Evolutionary conservation across 1,284 basidiomycete genomes (phyloP).

Genomic region (Takashimella koratensis): DNA sequence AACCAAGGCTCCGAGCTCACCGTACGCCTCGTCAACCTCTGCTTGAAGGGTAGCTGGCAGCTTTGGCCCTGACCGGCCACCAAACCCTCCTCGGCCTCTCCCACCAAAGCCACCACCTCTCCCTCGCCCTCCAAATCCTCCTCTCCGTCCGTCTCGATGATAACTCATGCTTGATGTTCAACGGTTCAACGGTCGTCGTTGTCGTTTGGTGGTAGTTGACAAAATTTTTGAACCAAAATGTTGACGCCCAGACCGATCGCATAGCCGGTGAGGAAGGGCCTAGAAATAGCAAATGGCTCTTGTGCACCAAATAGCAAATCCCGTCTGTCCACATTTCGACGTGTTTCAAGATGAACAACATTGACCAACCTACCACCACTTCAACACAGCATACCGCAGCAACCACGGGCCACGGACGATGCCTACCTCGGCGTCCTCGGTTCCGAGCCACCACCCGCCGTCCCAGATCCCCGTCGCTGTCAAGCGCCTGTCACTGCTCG

Average conservation of each 20-base stretch:
- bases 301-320: no score
- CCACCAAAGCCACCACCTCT: constrained; percentile 4
- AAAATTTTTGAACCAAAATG: no score
- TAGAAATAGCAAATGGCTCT: no score
- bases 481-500: constrained; percentile 19
- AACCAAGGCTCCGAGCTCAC: no score
- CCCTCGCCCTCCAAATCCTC: constrained; percentile 6
- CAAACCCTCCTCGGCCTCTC: neutral
- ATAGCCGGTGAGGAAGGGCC: no score
- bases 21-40: constrained; percentile 31
- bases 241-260: no score
- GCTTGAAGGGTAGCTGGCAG: constrained; percentile 36
- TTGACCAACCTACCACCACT: no score
- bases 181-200: no score
- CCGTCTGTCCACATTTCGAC: no score
- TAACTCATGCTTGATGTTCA: neutral
- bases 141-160: constrained; percentile 2
- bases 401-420: neutral
- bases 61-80: constrained; percentile 21
- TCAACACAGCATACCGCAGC: no score
- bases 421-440: neutral
- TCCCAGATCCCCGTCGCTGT: constrained; percentile 28
- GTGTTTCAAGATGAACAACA: no score
- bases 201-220: no score
- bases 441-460: constrained; percentile 3